phyloP scores from a whole-genome alignment of 805 yeast species.

The Lipomyces mesembrius region DNA sequence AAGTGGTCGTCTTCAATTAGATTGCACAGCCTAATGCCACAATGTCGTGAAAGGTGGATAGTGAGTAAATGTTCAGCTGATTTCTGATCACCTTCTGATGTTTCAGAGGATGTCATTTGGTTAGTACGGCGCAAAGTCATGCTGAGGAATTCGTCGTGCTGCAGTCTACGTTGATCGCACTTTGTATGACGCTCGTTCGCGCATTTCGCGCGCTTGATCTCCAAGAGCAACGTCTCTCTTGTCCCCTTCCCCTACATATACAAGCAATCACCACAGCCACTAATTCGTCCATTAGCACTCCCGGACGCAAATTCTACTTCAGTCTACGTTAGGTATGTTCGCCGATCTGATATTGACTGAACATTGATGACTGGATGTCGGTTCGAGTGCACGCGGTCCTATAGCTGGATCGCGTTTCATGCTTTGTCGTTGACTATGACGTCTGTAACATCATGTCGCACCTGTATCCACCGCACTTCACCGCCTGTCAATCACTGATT shows the following conservation, averaged over 20 bases:
- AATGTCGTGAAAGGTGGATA: neutral
- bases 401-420: neutral
- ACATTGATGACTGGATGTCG: neutral
- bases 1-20: neutral
- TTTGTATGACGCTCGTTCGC: neutral
- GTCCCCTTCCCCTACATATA: neutral
- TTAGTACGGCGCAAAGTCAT: neutral
- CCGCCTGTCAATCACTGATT: neutral
- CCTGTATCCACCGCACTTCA: neutral
- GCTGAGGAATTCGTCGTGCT: neutral
- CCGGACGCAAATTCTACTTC: neutral
- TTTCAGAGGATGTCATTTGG: neutral
- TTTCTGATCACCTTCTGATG: too few species aligned
- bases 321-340: neutral
- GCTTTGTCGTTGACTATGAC: neutral
- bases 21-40: too few species aligned
- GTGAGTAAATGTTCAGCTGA: neutral
- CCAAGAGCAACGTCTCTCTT: neutral
- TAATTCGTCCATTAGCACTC: neutral
- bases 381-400: neutral
- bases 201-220: neutral
- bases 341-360: neutral
- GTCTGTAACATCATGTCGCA: neutral
- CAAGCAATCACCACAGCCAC: neutral
- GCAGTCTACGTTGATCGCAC: neutral